A percentile compares a stretch with the other conserved stretches of the same genome.
phyloP scores from a whole-genome alignment of 345 rosid genomes.

The Cardamine chenopodiifolia region DNA sequence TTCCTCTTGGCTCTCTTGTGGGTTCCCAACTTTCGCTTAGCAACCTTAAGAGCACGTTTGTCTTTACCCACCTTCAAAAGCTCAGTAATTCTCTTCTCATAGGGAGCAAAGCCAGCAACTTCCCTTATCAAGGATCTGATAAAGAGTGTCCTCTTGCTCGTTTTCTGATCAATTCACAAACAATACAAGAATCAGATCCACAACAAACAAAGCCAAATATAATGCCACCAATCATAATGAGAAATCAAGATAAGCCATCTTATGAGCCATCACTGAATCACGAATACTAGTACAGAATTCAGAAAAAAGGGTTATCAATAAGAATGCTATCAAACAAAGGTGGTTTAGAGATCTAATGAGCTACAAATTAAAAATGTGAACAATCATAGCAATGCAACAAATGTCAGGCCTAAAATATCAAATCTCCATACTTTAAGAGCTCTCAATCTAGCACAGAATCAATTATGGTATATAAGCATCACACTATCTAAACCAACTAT shows the following conservation, averaged over 20 bases:
- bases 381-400: background rate
- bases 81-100: conserved; percentile 48
- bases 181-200: background rate
- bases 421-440: background rate
- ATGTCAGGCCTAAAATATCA: background rate
- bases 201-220: background rate
- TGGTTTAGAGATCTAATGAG: too few species aligned
- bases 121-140: conserved; percentile 40
- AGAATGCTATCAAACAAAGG: too few species aligned
- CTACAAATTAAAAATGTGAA: background rate
- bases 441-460: background rate
- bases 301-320: background rate
- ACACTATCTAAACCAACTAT: background rate
- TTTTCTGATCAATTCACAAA: conserved; percentile 25
- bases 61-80: conserved; percentile 47
- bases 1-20: conserved; percentile 51
- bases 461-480: background rate
- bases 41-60: conserved; percentile 47
- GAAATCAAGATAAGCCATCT: background rate
- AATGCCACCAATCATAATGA: background rate
- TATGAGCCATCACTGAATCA: background rate
- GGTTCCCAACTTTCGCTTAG: conserved; percentile 47
- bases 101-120: conserved; percentile 43
- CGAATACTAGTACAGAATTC: background rate
- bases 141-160: conserved; percentile 41